Base-by-base conservation (phyloP, 1,284 basidiomycete species). In the Trichosporon faecale region DNA sequence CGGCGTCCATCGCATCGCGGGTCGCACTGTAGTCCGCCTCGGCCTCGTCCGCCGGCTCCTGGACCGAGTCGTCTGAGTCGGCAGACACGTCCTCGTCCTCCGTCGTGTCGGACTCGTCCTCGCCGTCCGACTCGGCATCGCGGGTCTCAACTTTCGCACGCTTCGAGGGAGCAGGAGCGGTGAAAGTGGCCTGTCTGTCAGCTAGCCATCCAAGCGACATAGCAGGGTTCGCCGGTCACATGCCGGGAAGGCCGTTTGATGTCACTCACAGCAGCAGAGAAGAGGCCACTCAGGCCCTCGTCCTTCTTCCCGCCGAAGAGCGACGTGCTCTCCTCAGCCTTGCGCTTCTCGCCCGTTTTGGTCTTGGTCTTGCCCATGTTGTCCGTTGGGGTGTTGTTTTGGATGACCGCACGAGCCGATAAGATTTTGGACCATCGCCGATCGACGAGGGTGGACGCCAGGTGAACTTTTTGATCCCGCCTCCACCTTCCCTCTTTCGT, bases 1-100 rank as follows among this genome's bases (percentile, higher is more conserved):
- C 35, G 35, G 35, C 35, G 12, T 37, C 35, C 35, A 37, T 37
- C 35, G 35, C 35, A 14, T 37, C 35, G 11, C 35, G 35, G 11
- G 35, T 37, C 35, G 35, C 35, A 37, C 11, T 3, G 35, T 37
- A 37, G 35, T 37, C 35, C 11, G 35, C 35, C 9, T 37, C 35
- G 35, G 35, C 35, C 35, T 37, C 35, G 35, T 37, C 35, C 3
- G 35, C 35, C 11, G 35, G 11, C 35, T 37, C 31, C 31, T 33
- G 31, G 31, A 3, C 31, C 31, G 9, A n/a, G 33, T 73, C 66
- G 6, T 71, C 71, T 1, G 68, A 71, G 31, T 74, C 74, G 12
- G 73, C 75, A 21, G 74, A 73, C 29, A 77, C 76, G 40, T 44
- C 40, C 40, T 44, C 40, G 40, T 44, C 40, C 18, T 37, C 35